Base-by-base conservation (phyloP, 75 land plant species). In the Pinus taeda region DNA sequence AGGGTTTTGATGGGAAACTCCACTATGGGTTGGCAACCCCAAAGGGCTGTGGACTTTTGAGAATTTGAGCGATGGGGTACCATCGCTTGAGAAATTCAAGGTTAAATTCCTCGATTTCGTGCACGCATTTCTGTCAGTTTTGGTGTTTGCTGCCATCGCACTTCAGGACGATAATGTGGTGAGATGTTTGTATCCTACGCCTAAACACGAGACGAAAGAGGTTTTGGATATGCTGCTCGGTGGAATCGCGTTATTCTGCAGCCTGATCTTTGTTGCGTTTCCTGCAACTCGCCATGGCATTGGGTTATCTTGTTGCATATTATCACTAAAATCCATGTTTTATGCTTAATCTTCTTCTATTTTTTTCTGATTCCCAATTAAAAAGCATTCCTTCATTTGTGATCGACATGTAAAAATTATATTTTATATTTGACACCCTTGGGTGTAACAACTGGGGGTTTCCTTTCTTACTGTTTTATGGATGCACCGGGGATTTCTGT, bases 241-340 rank as follows among this genome's bases (percentile, higher is more conserved):
- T 14, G 86, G 74, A 56, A 84, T 90, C 22, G 92, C 90, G 13
- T 79, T 81, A 3, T 17, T 90, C 37, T 81, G 87, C 65, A 92
- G 90, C 57, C 77, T 83, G 85, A 37, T 92, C 75, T 90, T 92
- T 73, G 87, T 90, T 18, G 84, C 61, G 6, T 88, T 92, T 74
- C 94, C 92, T 14, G 84, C 92, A n/a, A 80, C 70, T 4, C 88
- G 92, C 70, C 92, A 90, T 74, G 94, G 94, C 42, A 82, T 92
- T 57, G n/a, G 94, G 90, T 59, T 90, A 82, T 42, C 92, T 92
- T 3, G 69, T 65, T n/a, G n/a, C 78, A 12, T 45, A 6, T 6
- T 8, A 45, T 45, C 49, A 45, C 8, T 45, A 7, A 45, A 45
- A 45, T 5, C 49, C 49, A 0, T 45, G 49, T 6, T 45, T 45